A percentile compares a stretch with the other conserved stretches of the same genome.
Evolutionary conservation across 1,139 yeast genomes (phyloP).

Genomic region (Debaryomyces fabryi): DNA sequence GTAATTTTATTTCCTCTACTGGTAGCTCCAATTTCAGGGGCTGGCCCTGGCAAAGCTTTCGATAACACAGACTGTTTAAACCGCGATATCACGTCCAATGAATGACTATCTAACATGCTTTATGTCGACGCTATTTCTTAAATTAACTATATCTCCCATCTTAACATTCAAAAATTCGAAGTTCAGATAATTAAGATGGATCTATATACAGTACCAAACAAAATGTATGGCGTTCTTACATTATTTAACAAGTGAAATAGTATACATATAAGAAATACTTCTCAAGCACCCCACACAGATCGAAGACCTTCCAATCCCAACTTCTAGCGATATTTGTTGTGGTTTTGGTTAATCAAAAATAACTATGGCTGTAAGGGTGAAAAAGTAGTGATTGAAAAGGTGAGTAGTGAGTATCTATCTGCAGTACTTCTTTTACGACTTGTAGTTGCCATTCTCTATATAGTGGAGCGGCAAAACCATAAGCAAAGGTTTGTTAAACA

Average conservation of each 20-base stretch:
- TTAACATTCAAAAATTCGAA: neutral
- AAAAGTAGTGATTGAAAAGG: neutral
- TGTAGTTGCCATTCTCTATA: constrained; percentile 5
- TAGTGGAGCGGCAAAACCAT: constrained; percentile 6
- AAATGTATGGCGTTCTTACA: neutral
- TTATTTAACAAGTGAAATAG: neutral
- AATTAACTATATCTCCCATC: neutral
- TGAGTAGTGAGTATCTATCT: neutral
- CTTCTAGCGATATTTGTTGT: neutral
- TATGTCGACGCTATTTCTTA: constrained; percentile 4
- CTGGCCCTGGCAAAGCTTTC: constrained; percentile 15
- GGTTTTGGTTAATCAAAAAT: neutral
- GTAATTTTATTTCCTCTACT: constrained; percentile 43
- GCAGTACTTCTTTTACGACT: neutral
- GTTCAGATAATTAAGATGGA: neutral
- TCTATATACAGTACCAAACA: neutral
- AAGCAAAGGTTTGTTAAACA: neutral
- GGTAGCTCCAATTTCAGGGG: constrained; percentile 21
- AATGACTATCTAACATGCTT: constrained; percentile 41
- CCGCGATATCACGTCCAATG: constrained; percentile 42
- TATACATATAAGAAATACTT: no score
- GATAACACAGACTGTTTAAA: constrained; percentile 43
- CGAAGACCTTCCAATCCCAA: neutral
- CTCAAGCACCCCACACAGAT: no score
- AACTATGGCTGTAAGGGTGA: neutral